These are phyloP conservation scores for Tetradesmus obliquus DNA, from an alignment of 139 green algal species.

Conservation along the genomic window DNA sequence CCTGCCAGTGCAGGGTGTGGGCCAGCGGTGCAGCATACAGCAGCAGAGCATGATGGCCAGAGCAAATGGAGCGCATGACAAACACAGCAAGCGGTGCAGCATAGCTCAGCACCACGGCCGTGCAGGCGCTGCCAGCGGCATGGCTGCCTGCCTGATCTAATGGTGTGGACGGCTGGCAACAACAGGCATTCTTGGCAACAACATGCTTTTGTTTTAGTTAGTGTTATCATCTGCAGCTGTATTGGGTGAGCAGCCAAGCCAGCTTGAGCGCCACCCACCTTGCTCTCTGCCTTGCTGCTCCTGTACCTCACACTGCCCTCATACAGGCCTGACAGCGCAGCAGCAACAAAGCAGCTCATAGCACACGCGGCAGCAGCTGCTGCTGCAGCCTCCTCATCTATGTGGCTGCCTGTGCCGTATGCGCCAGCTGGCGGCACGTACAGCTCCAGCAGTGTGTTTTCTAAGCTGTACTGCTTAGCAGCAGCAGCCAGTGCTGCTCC, in stretches of 20 bases:
- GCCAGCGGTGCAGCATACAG: background rate
- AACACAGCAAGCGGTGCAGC: background rate
- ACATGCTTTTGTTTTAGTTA: too few species aligned
- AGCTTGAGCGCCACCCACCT: background rate
- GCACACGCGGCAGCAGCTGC: background rate
- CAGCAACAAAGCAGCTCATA: background rate
- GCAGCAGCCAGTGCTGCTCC: slow-evolving; percentile 18
- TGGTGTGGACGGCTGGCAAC: background rate
- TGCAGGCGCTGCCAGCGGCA: background rate
- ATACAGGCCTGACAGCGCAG: slow-evolving; percentile 6
- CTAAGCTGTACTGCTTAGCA: slow-evolving; percentile 5
- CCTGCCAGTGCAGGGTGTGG: background rate
- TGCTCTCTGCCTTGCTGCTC: slow-evolving; percentile 27
- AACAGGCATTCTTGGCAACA: too few species aligned
- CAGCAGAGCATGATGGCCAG: background rate
- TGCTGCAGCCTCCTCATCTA: background rate
- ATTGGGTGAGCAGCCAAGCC: background rate
- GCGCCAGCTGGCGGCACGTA: background rate
- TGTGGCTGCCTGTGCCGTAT: background rate
- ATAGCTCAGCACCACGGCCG: background rate
- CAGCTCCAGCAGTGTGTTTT: background rate
- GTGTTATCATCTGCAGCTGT: background rate
- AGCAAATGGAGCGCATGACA: too few species aligned
- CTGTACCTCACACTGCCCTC: slow-evolving; percentile 7
- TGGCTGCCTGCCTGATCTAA: too few species aligned